phyloP scores from a whole-genome alignment of 2,329 filamentous ascomycete species.

The Cytospora mali region DNA sequence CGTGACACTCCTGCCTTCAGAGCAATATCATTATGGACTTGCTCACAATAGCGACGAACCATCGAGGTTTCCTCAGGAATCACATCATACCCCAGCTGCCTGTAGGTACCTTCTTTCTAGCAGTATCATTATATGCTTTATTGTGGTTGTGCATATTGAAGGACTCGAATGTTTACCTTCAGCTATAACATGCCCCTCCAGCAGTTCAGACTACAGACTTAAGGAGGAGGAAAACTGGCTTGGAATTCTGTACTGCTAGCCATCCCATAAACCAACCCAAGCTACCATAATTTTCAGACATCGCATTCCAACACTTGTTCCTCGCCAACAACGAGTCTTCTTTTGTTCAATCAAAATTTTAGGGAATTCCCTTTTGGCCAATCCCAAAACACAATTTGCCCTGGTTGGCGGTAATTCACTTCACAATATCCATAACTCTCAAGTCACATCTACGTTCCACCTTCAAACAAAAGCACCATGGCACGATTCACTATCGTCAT shows the following conservation, averaged over 20 bases:
- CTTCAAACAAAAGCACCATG: constrained; percentile 1
- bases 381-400: neutral
- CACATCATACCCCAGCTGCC: too few species aligned
- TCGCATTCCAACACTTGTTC: neutral
- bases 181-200: neutral
- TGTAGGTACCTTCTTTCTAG: neutral
- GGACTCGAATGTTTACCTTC: neutral
- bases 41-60: neutral
- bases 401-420: neutral
- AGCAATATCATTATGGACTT: neutral
- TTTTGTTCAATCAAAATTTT: neutral
- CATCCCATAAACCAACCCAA: neutral
- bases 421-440: neutral
- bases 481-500: neutral
- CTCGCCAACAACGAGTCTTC: neutral
- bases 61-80: neutral
- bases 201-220: neutral
- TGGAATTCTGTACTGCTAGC: neutral
- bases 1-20: neutral
- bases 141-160: neutral
- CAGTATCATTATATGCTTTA: neutral
- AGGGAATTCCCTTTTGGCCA: neutral
- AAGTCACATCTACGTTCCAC: neutral
- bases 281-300: neutral
- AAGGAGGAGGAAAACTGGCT: neutral